Conservation (phyloP, 192 early-diverging fungal genomes). For the Backusella psychrophila region DNA sequence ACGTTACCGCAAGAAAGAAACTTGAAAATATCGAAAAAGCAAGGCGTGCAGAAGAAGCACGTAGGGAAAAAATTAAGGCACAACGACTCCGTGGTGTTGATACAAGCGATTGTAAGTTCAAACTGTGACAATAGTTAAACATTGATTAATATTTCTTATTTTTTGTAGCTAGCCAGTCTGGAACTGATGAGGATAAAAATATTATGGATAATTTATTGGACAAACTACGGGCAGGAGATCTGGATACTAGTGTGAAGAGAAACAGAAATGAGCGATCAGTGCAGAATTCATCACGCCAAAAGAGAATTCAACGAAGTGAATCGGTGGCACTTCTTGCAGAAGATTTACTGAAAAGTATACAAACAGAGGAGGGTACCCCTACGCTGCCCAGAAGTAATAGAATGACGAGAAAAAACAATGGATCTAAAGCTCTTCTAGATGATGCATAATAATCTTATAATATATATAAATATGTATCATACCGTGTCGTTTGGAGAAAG, state of each 20-base stretch:
- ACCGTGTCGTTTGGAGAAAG: not conserved
- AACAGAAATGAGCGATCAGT: conserved; percentile 4
- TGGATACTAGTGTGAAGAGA: conserved; percentile 46
- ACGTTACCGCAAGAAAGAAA: conserved; percentile 37
- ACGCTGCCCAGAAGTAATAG: not conserved
- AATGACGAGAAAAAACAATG: not conserved
- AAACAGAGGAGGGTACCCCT: conserved; percentile 38
- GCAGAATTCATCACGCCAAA: conserved; percentile 11
- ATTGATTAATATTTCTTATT: conserved; percentile 1
- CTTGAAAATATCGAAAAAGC: conserved; percentile 44
- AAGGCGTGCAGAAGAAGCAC: conserved; percentile 28
- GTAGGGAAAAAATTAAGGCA: conserved; percentile 27
- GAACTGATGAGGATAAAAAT: conserved; percentile 62
- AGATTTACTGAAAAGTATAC: conserved; percentile 43
- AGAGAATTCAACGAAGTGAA: conserved; percentile 21
- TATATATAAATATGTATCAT: not conserved
- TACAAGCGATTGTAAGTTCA: conserved; percentile 37
- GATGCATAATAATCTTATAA: not conserved
- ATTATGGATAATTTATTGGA: conserved; percentile 79
- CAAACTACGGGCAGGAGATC: conserved; percentile 65
- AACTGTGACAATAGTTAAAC: not conserved
- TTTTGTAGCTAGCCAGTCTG: conserved; percentile 20
- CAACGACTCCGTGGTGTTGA: conserved; percentile 34
- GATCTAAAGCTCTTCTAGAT: not conserved
- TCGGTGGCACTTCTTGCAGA: conserved; percentile 41